phyloP scores from a whole-genome alignment of 2,329 filamentous ascomycete species.

The Calonectria pauciramosa region DNA sequence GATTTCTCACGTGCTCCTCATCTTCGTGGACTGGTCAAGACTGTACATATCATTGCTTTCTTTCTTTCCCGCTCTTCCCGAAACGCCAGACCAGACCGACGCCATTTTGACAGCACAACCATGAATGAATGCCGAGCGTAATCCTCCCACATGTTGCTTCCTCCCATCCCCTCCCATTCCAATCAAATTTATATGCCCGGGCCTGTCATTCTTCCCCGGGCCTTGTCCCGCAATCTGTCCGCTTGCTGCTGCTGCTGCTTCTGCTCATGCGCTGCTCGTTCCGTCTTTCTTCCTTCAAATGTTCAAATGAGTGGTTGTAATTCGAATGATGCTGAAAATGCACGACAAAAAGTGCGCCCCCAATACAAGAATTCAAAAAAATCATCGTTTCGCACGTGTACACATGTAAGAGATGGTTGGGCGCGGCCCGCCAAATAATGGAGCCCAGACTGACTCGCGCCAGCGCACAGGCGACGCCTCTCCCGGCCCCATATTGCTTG shows the following conservation, averaged over 20 bases:
- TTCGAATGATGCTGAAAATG: slow-evolving; percentile 41
- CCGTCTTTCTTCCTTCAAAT: slow-evolving; percentile 20
- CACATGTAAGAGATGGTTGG: slow-evolving; percentile 31
- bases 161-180: background rate
- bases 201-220: background rate
- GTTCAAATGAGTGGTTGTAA: slow-evolving; percentile 42
- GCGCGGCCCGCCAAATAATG: slow-evolving; percentile 22
- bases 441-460: slow-evolving; percentile 23
- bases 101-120: slow-evolving; percentile 43
- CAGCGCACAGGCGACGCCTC: slow-evolving; percentile 22
- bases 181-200: background rate
- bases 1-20: slow-evolving; percentile 38
- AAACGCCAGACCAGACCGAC: slow-evolving; percentile 50
- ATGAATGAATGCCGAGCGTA: slow-evolving; percentile 37
- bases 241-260: background rate
- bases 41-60: slow-evolving; percentile 48
- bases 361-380: slow-evolving; percentile 40
- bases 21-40: slow-evolving; percentile 42
- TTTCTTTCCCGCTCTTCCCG: slow-evolving; percentile 47
- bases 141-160: slow-evolving; percentile 1
- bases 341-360: slow-evolving; percentile 37
- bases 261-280: background rate
- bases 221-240: background rate
- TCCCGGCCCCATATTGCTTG: background rate
- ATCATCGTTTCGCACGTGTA: slow-evolving; percentile 42